phyloP scores from a whole-genome alignment of 1,139 yeast genomes.

The Hemisphaericaspora xylanilytica region DNA sequence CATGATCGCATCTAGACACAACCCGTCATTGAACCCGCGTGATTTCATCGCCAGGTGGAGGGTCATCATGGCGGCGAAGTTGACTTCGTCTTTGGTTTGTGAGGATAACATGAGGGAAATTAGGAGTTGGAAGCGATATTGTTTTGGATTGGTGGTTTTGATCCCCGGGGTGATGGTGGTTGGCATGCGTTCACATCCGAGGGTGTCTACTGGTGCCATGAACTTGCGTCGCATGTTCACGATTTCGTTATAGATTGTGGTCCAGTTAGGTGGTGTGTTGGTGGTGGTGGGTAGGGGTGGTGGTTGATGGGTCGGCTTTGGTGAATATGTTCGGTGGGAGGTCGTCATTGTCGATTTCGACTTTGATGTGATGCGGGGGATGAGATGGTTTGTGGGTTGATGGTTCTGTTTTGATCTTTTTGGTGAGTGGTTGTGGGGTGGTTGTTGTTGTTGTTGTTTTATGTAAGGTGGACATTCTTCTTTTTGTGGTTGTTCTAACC shows the following conservation, averaged over 20 bases:
- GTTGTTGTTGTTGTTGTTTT: background rate
- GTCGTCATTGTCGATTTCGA: constrained; percentile 13
- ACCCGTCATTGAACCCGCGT: constrained; percentile 30
- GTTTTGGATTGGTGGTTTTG: constrained; percentile 29
- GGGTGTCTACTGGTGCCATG: constrained; percentile 79
- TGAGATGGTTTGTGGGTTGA: background rate
- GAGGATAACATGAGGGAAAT: constrained; percentile 84
- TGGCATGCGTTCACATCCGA: constrained; percentile 85
- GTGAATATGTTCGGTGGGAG: constrained; percentile 14
- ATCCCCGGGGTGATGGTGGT: constrained; percentile 37
- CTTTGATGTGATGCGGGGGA: constrained; percentile 7
- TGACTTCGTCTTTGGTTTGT: constrained; percentile 89
- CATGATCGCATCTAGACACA: constrained; percentile 33
- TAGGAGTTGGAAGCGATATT: constrained; percentile 69
- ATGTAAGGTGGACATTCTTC: background rate
- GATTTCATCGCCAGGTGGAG: constrained; percentile 47
- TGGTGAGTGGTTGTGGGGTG: background rate
- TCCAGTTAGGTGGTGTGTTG: constrained; percentile 47
- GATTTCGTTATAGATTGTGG: constrained; percentile 57
- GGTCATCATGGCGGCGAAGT: constrained; percentile 65
- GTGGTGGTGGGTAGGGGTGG: constrained; percentile 7
- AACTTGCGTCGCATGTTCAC: constrained; percentile 63
- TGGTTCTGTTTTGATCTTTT: background rate
- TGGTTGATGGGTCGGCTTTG: constrained; percentile 14
- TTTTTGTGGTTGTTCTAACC: background rate